Evolutionary conservation across 1,284 basidiomycete species (phyloP), one percentile per base, ranked within the genome.

Genomic region (Pulveroboletus sp.): DNA sequence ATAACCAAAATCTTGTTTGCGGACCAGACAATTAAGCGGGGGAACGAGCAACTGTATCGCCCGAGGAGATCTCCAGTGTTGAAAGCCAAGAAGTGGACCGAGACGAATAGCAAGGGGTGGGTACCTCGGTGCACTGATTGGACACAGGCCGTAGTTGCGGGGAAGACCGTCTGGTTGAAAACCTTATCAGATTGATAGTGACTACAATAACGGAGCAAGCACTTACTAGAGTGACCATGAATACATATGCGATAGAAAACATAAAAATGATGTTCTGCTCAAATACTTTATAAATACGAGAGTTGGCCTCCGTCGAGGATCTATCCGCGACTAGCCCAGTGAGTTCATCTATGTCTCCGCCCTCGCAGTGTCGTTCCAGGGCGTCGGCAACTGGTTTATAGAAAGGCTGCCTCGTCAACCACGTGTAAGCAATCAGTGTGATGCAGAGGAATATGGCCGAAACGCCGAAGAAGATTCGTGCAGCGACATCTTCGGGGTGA

Each of bases 111-210:
- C 19, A 89, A 74, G 1, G 84, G 83, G 61, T 83, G 83, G 13
- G 76, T 79, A 41, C 63, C 61, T 17, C 82, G 79, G 58, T 84
- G 84, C 3, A 82, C 83, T 1, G 93, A 82, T 39, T 72, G 70
- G 50, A 95, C 82, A 0, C 87, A 87, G 6, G 86, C 82, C 4
- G 93, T 94, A 56, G 94, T 87, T 1, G 92, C 82, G 5, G 93
- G 93, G 72, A 86, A 95, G 43, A 95, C 86, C 35, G 91, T 80
- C 93, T 95, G 58, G 40, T 36, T 37, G 12, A 54, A 41, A 48
- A 49, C 26, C 26, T 5, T 26, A 39, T 62, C 47, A 58, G 53
- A 48, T 12, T 10, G 44, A 53, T 15, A 44, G 24, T 21, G 41
- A 35, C 17, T 3, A 19, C 16, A 3, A 21, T 19, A 21, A 44